Base-by-base conservation (phyloP, 345 rosid genomes). In the Erysimum cheiranthoides region DNA sequence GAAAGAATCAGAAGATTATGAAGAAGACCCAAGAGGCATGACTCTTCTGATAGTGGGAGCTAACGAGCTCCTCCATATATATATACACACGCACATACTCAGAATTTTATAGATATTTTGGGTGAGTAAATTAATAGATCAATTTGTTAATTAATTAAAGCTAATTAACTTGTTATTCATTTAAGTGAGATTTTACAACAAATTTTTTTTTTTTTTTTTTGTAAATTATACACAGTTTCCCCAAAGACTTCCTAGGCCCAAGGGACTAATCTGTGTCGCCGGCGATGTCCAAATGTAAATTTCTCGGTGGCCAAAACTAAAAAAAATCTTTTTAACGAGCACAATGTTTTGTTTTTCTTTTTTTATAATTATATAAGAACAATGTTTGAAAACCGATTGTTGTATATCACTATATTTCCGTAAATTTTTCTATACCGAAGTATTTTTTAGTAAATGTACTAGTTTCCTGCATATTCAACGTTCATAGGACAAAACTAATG, bases 11-110 rank as follows among this genome's bases (percentile, higher is more conserved):
- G n/a, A 65, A 38, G 17, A 60, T 63, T 47, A 9, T 62, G 76
- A 63, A 71, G 46, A 45, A 45, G 53, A 71, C 6, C 12, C 47
- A 71, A 50, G 62, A 53, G 62, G 40, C 40, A 40, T 61, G 50
- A 27, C 9, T 60, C 43, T 16, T 68, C 16, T 64, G 76, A 27
- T 70, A 39, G 66, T 56, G 61, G 69, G 75, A 35, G 42, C 10
- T 56, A 17, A 46, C 25, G 71, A 64, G 43, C 71, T 35, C 13
- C 51, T 53, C 57, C 40, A 40, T 45, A 16, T 58, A 49, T 75
- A 49, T 21, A 61, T 31, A 12, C 27, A n/a, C 38, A 38, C 45
- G 13, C 13, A 36, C 12, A 42, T 58, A 28, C 53, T 39, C 13
- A 53, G 5, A 50, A 14, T 10, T 10, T 18, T 34, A 54, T 54